Conservation (phyloP, 2,329 filamentous ascomycete species). For the Sclerotinia minor region DNA sequence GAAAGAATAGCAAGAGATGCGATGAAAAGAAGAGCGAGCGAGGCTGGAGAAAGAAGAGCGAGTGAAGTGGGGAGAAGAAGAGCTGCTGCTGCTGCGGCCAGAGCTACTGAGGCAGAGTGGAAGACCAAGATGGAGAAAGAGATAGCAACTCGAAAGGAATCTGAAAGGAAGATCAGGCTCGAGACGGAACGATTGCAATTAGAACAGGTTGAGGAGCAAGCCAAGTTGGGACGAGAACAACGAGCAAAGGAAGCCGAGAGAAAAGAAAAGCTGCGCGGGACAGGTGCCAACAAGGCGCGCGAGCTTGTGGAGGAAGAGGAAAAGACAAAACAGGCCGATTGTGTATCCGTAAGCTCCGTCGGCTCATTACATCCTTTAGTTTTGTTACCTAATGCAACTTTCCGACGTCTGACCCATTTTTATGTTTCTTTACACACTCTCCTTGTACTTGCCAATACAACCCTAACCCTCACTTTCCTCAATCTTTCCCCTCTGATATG, state of each 20-base stretch:
- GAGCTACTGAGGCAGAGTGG: not conserved
- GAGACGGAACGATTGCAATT: constrained; percentile 14
- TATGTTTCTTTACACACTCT: too few relatives aligned
- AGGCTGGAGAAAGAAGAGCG: constrained; percentile 1
- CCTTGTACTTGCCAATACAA: too few relatives aligned
- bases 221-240: constrained; percentile 7
- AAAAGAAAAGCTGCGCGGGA: not conserved
- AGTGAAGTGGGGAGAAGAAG: constrained; percentile 6
- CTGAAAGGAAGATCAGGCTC: constrained; percentile 12
- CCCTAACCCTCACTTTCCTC: too few relatives aligned
- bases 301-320: constrained; percentile 20
- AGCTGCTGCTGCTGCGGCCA: not conserved
- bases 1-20: constrained; percentile 11
- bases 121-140: constrained; percentile 16
- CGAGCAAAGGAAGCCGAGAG: not conserved
- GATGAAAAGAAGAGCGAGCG: not conserved
- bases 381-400: too few relatives aligned
- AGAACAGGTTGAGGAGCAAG: not conserved
- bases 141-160: not conserved
- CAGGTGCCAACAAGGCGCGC: constrained; percentile 8
- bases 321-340: constrained; percentile 26
- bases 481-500: too few relatives aligned
- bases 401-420: too few relatives aligned
- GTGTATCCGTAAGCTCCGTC: constrained; percentile 22
- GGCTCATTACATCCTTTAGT: too few relatives aligned